A percentile compares a stretch with the other conserved stretches of the same genome.
These are phyloP conservation scores for Tylopilus rubrobrunneus DNA, from an alignment of 768 basidiomycete genomes.

Conservation along the genomic window DNA sequence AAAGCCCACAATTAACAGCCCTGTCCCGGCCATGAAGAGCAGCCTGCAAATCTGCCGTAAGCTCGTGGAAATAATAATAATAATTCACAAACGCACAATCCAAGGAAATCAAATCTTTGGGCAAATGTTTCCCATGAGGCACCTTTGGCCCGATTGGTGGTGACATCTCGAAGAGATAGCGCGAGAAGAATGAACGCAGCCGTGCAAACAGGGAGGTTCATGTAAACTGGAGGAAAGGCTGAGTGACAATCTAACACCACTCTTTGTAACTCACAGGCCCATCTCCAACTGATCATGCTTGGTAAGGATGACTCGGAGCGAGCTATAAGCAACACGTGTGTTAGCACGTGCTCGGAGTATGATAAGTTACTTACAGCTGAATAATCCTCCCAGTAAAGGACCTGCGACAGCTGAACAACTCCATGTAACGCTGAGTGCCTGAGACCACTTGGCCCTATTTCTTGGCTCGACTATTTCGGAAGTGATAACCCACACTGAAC, in stretches of 20 bases:
- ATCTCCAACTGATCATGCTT: constrained; percentile 62
- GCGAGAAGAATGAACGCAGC: constrained; percentile 54
- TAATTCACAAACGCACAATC: constrained; percentile 53
- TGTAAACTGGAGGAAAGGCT: constrained; percentile 53
- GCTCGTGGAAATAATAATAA: constrained; percentile 13
- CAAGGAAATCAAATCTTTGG: constrained; percentile 69
- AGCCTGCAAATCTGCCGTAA: constrained; percentile 40
- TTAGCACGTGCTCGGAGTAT: constrained; percentile 14
- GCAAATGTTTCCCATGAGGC: constrained; percentile 56
- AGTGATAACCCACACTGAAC: constrained; percentile 82
- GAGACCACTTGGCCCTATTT: constrained; percentile 77
- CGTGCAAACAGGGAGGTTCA: constrained; percentile 76
- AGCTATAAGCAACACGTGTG: constrained; percentile 24
- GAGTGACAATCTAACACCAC: constrained; percentile 12
- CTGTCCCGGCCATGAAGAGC: constrained; percentile 73
- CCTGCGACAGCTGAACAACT: constrained; percentile 82
- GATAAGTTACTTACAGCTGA: constrained; percentile 55
- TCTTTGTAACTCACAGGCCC: constrained; percentile 63
- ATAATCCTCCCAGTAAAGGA: constrained; percentile 76
- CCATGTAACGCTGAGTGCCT: constrained; percentile 83
- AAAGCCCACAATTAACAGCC: constrained; percentile 73
- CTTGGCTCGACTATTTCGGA: constrained; percentile 75
- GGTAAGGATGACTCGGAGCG: constrained; percentile 15
- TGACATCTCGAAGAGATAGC: constrained; percentile 57
- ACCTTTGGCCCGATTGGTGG: constrained; percentile 40